Base-by-base conservation (phyloP, 768 basidiomycete species). In the Fistulinella prunicolor region DNA sequence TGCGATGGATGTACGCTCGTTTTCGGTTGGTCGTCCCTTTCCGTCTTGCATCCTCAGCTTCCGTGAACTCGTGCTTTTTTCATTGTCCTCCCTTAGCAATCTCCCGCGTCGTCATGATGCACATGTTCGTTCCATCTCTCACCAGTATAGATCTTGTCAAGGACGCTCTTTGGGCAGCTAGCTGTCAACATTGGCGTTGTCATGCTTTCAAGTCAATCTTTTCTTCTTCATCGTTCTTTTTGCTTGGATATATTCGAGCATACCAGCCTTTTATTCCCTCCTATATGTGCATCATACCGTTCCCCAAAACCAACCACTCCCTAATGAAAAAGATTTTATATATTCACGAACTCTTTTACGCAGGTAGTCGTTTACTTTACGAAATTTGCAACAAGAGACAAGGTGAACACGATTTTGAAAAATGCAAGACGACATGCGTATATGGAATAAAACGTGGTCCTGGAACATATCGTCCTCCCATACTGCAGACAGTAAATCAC, bases 261-360 rank as follows among this genome's bases (percentile, higher is more conserved):
- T 53, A 54, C 52, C 34, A 54, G n/a, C 44, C 48, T 37, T 60
- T 61, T 56, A 56, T 63, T 61, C 51, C 49, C 50, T 57, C 30
- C 30, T 12, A 32, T 55, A 44, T 48, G 55, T 54, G 50, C 62
- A 55, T 28, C 34, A 68, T 63, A 66, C 56, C 42, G 36, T 56
- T 50, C 49, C n/a, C 39, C 34, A 52, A 61, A 61, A 53, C 16
- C 39, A 54, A 53, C 3, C 38, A 53, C 22, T 38, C 42, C 30
- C 56, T 58, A 67, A 67, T 63, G 39, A 56, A 65, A 32, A 54
- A 54, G 28, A 53, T 32, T 28, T 29, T 42, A 53, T 47, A 56
- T 17, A 51, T 54, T 38, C 42, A 38, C 19, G 30, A 42, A 21
- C 24, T 9, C 38, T 12, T 49, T 34, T n/a, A 9, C 20, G 32